Base-by-base conservation (phyloP, 768 basidiomycete species). In the Saitozyma sp. region DNA sequence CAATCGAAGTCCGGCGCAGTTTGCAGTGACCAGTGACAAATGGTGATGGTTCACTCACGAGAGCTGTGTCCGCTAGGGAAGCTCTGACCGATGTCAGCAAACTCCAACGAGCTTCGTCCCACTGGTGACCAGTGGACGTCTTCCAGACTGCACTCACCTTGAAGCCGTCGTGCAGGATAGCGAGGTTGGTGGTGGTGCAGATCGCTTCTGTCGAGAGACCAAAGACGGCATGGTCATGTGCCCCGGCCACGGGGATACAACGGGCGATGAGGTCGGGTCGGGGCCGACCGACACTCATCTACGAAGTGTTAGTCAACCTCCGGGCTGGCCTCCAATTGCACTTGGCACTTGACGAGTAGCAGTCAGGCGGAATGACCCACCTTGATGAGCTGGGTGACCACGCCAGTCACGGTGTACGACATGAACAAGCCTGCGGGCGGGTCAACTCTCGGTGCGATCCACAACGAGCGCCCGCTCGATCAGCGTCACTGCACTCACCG, bases 31-130 rank as follows among this genome's bases (percentile, higher is more conserved):
- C 41, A 6, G 14, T 6, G 57, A 53, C 54, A 52, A 7, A 50
- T 13, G 0, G 42, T 11, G 29, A 2, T 29, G 5, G 29, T 29
- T 29, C 29, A 81, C 88, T 54, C 80, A 93, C 92, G 64, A 68
- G 90, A 92, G 3, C 91, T 88, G 79, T 96, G 93, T 0, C 94
- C 94, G 58, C 90, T 91, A 13, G 89, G 89, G 78, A 97, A 96
- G 74, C 91, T 93, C 69, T 76, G 50, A 17, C 11, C 4, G 38
- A 29, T 9, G n/a, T 61, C 46, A 64, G 63, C 60, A 8, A 29
- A 7, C 13, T 17, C 9, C 29, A 3, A 48, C 29, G 19, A 37
- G 38, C 13, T 8, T 29, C 29, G 29, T 29, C 29, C 29, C 29
- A 29, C 29, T 29, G 29, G 29, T 29, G 29, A 29, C 29, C 29